These are phyloP conservation scores for Venturia oleaginea DNA, from an alignment of 2,329 filamentous ascomycete species.

Conservation along the genomic window DNA sequence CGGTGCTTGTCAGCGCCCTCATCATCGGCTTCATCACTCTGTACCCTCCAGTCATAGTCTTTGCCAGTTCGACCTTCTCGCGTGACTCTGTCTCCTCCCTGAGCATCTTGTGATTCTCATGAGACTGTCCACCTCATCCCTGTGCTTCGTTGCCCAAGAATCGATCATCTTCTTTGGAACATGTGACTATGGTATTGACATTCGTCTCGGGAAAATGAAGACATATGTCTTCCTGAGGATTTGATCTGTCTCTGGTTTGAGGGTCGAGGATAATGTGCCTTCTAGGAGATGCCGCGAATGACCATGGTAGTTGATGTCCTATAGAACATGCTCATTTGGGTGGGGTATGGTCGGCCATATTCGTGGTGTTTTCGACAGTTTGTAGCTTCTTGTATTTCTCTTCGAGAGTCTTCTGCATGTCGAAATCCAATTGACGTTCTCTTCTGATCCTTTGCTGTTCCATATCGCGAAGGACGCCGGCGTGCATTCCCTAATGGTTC, in stretches of 20 bases:
- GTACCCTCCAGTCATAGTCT: neutral
- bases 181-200: neutral
- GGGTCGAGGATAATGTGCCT: neutral
- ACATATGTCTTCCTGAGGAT: too few species aligned
- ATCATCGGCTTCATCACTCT: neutral
- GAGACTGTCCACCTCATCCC: neutral
- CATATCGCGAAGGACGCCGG: slow-evolving; percentile 87
- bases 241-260: too few species aligned
- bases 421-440: slow-evolving; percentile 89
- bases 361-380: slow-evolving; percentile 44
- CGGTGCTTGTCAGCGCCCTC: neutral
- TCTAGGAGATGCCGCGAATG: neutral
- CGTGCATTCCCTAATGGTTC: slow-evolving; percentile 72
- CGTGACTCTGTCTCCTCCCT: neutral
- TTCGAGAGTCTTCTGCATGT: slow-evolving; percentile 78
- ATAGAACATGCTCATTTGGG: neutral
- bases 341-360: neutral
- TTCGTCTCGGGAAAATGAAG: too few species aligned
- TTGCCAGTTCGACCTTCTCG: neutral
- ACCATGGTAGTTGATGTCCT: neutral
- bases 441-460: slow-evolving; percentile 85
- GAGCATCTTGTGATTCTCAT: neutral
- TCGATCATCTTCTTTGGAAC: neutral
- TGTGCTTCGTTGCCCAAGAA: neutral
- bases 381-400: slow-evolving; percentile 86